A percentile compares a stretch with the other conserved stretches of the same genome.
These are phyloP conservation scores for Dendrobium catenatum DNA, from an alignment of 106 monocot species.

Conservation along the genomic window DNA sequence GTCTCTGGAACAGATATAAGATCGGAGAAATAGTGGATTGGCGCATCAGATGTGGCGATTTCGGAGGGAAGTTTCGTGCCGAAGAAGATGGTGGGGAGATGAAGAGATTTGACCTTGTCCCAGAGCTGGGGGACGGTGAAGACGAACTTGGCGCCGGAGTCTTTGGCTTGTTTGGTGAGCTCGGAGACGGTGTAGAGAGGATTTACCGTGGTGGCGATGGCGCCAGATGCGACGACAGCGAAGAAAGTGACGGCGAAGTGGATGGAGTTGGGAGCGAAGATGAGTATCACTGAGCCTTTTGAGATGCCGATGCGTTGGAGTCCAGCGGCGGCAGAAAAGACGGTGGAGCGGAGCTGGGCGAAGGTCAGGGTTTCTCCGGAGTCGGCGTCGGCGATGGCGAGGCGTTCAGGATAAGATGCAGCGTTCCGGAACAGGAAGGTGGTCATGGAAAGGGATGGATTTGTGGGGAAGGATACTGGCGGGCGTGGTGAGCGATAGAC, in stretches of 20 bases:
- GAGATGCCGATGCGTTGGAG: slow-evolving; percentile 21
- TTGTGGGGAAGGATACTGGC: slow-evolving; percentile 24
- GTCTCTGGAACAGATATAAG: background rate
- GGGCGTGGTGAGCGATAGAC: slow-evolving; percentile 41
- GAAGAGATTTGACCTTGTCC: slow-evolving; percentile 32
- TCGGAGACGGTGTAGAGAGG: slow-evolving; percentile 63
- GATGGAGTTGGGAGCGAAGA: slow-evolving; percentile 73
- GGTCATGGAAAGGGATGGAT: slow-evolving; percentile 39
- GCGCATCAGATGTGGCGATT: background rate
- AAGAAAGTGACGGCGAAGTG: slow-evolving; percentile 54
- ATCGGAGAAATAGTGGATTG: slow-evolving; percentile 32
- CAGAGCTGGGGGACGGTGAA: slow-evolving; percentile 45
- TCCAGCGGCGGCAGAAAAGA: slow-evolving; percentile 27
- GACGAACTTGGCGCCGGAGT: slow-evolving; percentile 39
- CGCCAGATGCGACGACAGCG: slow-evolving; percentile 48
- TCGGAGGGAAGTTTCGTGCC: slow-evolving; percentile 1
- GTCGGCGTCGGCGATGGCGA: slow-evolving; percentile 44
- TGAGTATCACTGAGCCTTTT: slow-evolving; percentile 58
- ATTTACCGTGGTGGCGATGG: slow-evolving; percentile 71
- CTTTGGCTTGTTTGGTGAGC: slow-evolving; percentile 58
- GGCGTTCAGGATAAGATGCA: slow-evolving; percentile 23
- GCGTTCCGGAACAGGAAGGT: slow-evolving; percentile 35
- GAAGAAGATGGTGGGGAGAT: slow-evolving; percentile 43
- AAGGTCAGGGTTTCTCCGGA: slow-evolving; percentile 31
- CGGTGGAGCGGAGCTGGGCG: slow-evolving; percentile 22